Conservation (phyloP, 305 asterid species). For the Rubia occidens region DNA sequence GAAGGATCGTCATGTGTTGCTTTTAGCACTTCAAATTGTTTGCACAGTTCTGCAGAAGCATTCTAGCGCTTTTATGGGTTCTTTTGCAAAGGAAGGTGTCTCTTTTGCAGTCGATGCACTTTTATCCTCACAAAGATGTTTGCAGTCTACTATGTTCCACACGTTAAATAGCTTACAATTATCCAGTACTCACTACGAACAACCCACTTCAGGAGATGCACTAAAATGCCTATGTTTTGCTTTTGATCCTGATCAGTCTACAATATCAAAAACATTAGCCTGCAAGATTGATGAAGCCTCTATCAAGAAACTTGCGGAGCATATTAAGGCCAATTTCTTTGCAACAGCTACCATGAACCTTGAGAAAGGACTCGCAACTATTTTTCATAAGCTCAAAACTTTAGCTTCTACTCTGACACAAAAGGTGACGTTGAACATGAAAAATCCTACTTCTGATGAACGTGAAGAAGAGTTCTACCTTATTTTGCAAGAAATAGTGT, state of each 20-base stretch:
- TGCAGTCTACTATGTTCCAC: constrained; percentile 38
- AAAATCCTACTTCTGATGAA: constrained; percentile 30
- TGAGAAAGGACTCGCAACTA: constrained; percentile 60
- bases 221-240: constrained; percentile 66
- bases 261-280: constrained; percentile 27
- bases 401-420: constrained; percentile 47
- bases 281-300: constrained; percentile 68
- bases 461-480: constrained; percentile 48
- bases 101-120: constrained; percentile 61
- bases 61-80: constrained; percentile 51
- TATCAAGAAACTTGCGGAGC: constrained; percentile 59
- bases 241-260: constrained; percentile 38
- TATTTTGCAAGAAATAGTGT: constrained; percentile 55
- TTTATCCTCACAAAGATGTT: constrained; percentile 47
- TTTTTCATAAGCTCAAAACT: constrained; percentile 66
- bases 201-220: constrained; percentile 33
- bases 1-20: constrained; percentile 73
- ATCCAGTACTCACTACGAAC: constrained; percentile 30
- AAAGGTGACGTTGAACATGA: constrained; percentile 29
- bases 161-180: constrained; percentile 39
- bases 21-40: constrained; percentile 70
- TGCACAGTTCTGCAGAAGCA: constrained; percentile 67
- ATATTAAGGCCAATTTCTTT: constrained; percentile 52
- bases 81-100: constrained; percentile 89
- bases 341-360: constrained; percentile 49